Evolutionary conservation across 345 rosid species (phyloP), one percentile per base, ranked within the genome.

Genomic region (Nephelium lappaceum): DNA sequence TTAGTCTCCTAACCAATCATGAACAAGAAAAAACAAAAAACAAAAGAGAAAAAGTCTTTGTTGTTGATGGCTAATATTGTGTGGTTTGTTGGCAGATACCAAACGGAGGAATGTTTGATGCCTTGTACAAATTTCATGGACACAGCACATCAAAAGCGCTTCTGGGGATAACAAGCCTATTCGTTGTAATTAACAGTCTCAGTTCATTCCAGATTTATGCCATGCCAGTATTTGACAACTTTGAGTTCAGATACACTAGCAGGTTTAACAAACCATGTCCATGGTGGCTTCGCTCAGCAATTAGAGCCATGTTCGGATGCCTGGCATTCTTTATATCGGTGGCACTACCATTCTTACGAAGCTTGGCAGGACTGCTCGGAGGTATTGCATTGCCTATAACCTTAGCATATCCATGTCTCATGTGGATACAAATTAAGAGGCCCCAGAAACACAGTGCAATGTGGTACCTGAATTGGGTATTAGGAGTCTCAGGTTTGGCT

Each of bases 131-230:
- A 10, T 73, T 79, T 78, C 89, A 85, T 47, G 55, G 65, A 14
- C 84, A 72, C 8, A 79, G 80, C 64, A 81, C 85, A 24, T 79
- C 95, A 0, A 87, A 77, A 64, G 45, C 45, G 15, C 25, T 86
- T 36, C 83, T 88, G 21, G 84, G 85, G 25, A 21, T 89, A 64
- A 77, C 86, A 65, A 80, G 91, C 70, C 51, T 88, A 14, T 84
- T 91, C 18, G 78, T 91, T n/a, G 86, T 89, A 41, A 47, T 88
- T 19, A 88, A 83, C 86, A 74, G 88, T 79, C 86, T 89, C 67
- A 88, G 88, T 81, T 85, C 91, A 0, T 88, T 89, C 77, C 92
- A 89, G 80, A 84, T 91, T 69, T 88, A 88, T 36, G 91, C 93
- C 2, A 91, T 87, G 92, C 93, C 92, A 4, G 88, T 86, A 2